These are phyloP conservation scores for Coemansia sp. DNA, from an alignment of 192 early-diverging fungal genomes.

Conservation along the genomic window DNA sequence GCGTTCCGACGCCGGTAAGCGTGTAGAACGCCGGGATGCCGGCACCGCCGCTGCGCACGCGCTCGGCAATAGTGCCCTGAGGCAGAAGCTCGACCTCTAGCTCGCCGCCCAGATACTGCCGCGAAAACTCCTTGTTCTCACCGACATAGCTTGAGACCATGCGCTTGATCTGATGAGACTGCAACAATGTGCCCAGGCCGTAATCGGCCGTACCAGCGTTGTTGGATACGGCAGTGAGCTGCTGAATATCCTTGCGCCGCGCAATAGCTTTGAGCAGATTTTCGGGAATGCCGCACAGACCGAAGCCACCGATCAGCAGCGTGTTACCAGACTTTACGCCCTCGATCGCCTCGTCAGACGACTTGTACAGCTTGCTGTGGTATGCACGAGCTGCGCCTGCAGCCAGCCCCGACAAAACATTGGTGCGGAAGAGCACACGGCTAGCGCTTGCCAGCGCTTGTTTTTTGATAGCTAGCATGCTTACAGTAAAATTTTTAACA, in stretches of 20 bases:
- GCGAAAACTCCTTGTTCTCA: slow-evolving; percentile 79
- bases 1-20: slow-evolving; percentile 69
- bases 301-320: slow-evolving; percentile 71
- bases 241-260: slow-evolving; percentile 60
- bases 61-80: slow-evolving; percentile 76
- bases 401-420: slow-evolving; percentile 21
- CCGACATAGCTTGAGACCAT: slow-evolving; percentile 79
- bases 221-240: slow-evolving; percentile 73
- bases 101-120: slow-evolving; percentile 78
- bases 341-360: slow-evolving; percentile 62
- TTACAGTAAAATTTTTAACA: not conserved
- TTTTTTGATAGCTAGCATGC: slow-evolving; percentile 42
- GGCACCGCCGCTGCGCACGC: slow-evolving; percentile 73
- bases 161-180: slow-evolving; percentile 72
- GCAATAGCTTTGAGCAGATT: slow-evolving; percentile 69
- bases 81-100: slow-evolving; percentile 77
- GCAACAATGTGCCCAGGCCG: slow-evolving; percentile 67
- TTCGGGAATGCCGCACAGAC: slow-evolving; percentile 79
- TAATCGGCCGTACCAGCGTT: slow-evolving; percentile 75
- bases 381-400: slow-evolving; percentile 27
- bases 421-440: slow-evolving; percentile 28
- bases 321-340: slow-evolving; percentile 62
- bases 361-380: slow-evolving; percentile 60
- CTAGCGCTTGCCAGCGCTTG: slow-evolving; percentile 32
- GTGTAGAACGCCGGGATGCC: slow-evolving; percentile 71